These are phyloP conservation scores for Salvia sclarea DNA, from an alignment of 305 asterid species.

Conservation along the genomic window DNA sequence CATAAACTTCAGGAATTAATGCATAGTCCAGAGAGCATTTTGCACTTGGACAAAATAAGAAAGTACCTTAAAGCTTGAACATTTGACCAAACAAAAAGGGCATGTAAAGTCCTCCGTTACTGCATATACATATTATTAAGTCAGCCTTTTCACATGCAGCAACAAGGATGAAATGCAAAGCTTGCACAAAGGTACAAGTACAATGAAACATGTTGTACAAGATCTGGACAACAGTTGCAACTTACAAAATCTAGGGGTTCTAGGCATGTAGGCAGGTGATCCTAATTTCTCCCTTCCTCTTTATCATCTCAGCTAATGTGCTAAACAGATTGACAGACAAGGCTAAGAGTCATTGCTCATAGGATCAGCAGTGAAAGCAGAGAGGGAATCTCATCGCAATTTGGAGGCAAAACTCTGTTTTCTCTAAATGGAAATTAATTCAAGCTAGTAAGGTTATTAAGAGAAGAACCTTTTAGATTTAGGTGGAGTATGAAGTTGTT, in stretches of 20 bases:
- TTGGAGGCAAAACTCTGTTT: not conserved
- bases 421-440: not conserved
- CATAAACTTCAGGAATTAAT: constrained; percentile 33
- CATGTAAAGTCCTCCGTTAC: constrained; percentile 98
- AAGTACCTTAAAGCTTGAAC: constrained; percentile 94
- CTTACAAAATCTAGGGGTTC: not conserved
- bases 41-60: constrained; percentile 24
- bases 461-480: not conserved
- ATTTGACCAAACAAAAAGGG: constrained; percentile 97
- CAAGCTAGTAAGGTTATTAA: not conserved
- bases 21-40: constrained; percentile 23
- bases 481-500: not conserved
- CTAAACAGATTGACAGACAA: not conserved
- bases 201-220: constrained; percentile 16
- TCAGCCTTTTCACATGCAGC: constrained; percentile 39
- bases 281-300: not conserved
- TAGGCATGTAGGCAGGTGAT: not conserved
- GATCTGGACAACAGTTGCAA: not conserved
- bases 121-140: constrained; percentile 43
- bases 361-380: not conserved
- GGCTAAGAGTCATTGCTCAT: not conserved
- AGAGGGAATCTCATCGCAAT: not conserved
- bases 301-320: not conserved
- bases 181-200: constrained; percentile 16
- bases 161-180: constrained; percentile 29